Evolutionary conservation across 2,329 filamentous ascomycete species (phyloP), one percentile per base, ranked within the genome.

Genomic region (Teratosphaeria gauchensis): DNA sequence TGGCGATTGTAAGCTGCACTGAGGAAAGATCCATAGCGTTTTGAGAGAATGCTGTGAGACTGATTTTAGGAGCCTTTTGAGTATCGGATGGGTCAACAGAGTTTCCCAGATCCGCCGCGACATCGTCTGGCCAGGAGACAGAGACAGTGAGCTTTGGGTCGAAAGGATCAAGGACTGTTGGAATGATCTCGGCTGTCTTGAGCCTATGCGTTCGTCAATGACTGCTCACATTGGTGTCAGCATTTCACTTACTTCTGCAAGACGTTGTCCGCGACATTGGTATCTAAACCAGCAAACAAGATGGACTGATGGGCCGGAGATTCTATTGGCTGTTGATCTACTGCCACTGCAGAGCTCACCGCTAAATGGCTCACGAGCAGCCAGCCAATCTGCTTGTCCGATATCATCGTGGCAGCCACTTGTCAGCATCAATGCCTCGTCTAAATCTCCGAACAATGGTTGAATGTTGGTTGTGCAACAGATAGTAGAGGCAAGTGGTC

Each of bases 91-190:
- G 75, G 9, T 76, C 70, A 63, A 82, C 67, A 19, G 75, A 81
- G 69, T 85, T 85, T 33, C 84, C 84, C 1, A 85, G 72, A 0
- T 73, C 63, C 21, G 81, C 77, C 24, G 69, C 67, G 51, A 74
- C 72, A 58, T 78, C 72, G 1, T 63, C 56, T 21, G 42, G 42
- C 71, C 80, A 81, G 48, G 71, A 74, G 8, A 82, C 72, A 52
- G 75, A 72, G 48, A 86, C 66, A 46, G 77, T 75, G 56, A 84
- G 73, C 6, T 75, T 75, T 5, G 84, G 83, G 3, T 76, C 69
- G 69, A 87, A 86, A 61, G 82, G 78, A 62, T 85, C 78, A 59
- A 86, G 77, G 21, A 86, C 82, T 16, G 63, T 65, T 4, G 71
- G 71, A 12, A 72, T 72, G 61, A 73, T 71, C 35, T 67, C 62